Percentiles rank a stretch among this genome's conserved stretches.
These are phyloP conservation scores for Prunus yedoensis DNA, from an alignment of 331 rosid genomes.

Conservation along the genomic window DNA sequence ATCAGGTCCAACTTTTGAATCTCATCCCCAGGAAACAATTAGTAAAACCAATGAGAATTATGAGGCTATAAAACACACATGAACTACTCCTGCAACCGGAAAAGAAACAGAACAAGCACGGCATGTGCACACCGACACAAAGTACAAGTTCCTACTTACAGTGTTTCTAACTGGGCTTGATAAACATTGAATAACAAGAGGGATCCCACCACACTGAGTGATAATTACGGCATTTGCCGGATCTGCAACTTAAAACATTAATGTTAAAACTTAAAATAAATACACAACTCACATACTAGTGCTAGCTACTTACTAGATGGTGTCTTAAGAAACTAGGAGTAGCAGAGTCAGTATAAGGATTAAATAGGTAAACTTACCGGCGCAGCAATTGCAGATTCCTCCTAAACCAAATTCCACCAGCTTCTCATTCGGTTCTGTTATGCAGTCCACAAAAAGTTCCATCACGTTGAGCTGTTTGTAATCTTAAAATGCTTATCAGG, in stretches of 20 bases:
- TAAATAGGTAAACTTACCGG: constrained; percentile 42
- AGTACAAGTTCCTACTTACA: constrained; percentile 47
- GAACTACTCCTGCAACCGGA: not conserved
- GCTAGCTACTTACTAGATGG: not conserved
- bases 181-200: constrained; percentile 71
- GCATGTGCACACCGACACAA: not conserved
- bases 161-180: constrained; percentile 91
- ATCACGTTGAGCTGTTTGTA: constrained; percentile 72
- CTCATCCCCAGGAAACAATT: not conserved
- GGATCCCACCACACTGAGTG: constrained; percentile 58
- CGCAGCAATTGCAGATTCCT: constrained; percentile 87
- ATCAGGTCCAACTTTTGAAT: not conserved
- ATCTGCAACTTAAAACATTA: constrained; percentile 34
- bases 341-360: constrained; percentile 6
- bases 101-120: not conserved
- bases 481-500: not conserved
- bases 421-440: constrained; percentile 83
- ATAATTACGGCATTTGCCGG: constrained; percentile 60
- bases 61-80: not conserved
- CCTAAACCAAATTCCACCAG: constrained; percentile 88
- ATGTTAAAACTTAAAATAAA: not conserved
- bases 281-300: not conserved
- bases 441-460: constrained; percentile 90
- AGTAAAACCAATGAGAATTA: not conserved
- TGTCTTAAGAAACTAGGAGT: not conserved